Percentiles rank a stretch among this genome's conserved stretches.
These are phyloP conservation scores for Nothophaeocryptopus gaeumannii DNA, from an alignment of 2,329 filamentous ascomycete species.

Conservation along the genomic window DNA sequence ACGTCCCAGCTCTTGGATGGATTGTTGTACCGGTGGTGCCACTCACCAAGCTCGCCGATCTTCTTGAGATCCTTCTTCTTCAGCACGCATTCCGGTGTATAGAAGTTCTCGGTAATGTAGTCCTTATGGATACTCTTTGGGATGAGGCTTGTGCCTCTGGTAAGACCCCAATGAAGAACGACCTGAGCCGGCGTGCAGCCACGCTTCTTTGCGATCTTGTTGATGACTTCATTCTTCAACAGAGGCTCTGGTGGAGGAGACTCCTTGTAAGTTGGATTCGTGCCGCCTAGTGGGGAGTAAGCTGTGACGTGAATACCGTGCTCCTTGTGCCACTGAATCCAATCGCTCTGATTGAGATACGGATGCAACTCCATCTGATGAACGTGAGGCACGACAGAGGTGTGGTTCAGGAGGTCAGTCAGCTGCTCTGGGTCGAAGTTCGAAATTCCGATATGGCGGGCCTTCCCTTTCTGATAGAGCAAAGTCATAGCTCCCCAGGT, in stretches of 20 bases:
- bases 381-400: constrained; percentile 23
- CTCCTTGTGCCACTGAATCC: constrained; percentile 24
- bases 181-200: constrained; percentile 57
- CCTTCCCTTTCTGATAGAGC: constrained; percentile 27
- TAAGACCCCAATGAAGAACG: constrained; percentile 55
- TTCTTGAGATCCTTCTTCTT: constrained; percentile 38
- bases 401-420: constrained; percentile 26
- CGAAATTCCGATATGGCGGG: constrained; percentile 31
- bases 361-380: constrained; percentile 35
- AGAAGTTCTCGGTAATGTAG: constrained; percentile 33
- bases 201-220: constrained; percentile 63
- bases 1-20: constrained; percentile 37
- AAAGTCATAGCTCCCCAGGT: constrained; percentile 33
- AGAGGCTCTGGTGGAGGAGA: constrained; percentile 25
- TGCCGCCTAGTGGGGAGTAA: constrained; percentile 32
- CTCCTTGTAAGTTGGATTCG: constrained; percentile 43
- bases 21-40: constrained; percentile 28
- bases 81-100: constrained; percentile 35
- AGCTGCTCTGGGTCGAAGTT: constrained; percentile 33
- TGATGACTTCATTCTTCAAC: constrained; percentile 58
- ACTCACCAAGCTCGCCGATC: constrained; percentile 36
- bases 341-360: constrained; percentile 28
- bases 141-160: constrained; percentile 55
- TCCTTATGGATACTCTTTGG: constrained; percentile 45
- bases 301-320: constrained; percentile 29